Evolutionary conservation across 2,329 filamentous ascomycete species (phyloP), one percentile per base, ranked within the genome.

Genomic region (Penicillium rolfsii): DNA sequence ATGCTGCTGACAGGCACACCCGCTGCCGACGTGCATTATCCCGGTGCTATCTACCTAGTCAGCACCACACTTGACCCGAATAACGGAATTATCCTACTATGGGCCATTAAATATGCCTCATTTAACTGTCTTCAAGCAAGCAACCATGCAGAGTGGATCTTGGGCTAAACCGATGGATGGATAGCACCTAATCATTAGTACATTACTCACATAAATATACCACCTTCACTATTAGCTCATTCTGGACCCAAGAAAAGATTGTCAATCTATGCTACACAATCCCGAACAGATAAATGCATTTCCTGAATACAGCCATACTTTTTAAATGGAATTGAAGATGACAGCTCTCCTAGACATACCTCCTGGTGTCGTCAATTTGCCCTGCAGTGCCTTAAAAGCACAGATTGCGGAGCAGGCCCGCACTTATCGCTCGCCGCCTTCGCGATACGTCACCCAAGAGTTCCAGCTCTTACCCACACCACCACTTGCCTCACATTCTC

Each of bases 391-490:
- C 40, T 22, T 22, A 19, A 41, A 19, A 8, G 3, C 14, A 46
- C 5, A 9, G 30, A 45, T 24, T 53, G n/a, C 16, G 24, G 50
- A 30, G 52, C 57, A 52, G 57, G 40, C 57, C 65, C 61, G 60
- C 62, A 60, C 58, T 67, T 64, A 63, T 65, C 58, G 55, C 68
- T 67, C 62, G 69, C 70, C 68, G 69, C 64, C 67, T 69, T 64
- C 61, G 48, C 56, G 65, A 67, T 73, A 73, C 71, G 70, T 72
- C 71, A 73, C 69, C 67, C 59, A 62, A 35, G 59, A 65, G 59
- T 63, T 68, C 63, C 50, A 63, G 49, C 33, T 62, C 35, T 50
- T 43, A 58, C 41, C 45, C 55, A 48, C 59, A 52, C 52, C 56
- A 50, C 28, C 30, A 7, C 7, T 24, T 46, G 19, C 22, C 36